These are phyloP conservation scores for Scutellaria baicalensis DNA, from an alignment of 257 asterid genomes.

Conservation along the genomic window DNA sequence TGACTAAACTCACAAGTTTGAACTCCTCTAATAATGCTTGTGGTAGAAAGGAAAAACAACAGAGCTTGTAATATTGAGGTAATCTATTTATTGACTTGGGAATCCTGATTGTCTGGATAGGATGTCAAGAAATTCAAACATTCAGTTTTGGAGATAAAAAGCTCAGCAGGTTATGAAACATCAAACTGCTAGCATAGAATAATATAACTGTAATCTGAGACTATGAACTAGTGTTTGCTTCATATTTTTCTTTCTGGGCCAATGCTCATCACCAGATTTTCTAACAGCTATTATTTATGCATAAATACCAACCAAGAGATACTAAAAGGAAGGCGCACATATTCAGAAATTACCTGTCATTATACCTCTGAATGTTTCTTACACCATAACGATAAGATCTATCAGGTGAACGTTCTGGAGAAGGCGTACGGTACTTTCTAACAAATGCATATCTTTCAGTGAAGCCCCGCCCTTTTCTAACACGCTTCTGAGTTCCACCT, in stretches of 20 bases:
- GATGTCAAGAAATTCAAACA: not conserved
- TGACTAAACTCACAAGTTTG: not conserved
- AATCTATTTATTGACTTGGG: not conserved
- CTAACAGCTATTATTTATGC: not conserved
- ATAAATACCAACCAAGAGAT: not conserved
- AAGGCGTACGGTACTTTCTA: constrained; percentile 93
- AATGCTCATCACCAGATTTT: not conserved
- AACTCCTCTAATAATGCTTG: not conserved
- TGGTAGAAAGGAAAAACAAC: not conserved
- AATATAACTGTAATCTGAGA: not conserved
- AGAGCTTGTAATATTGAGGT: not conserved
- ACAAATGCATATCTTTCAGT: constrained; percentile 76
- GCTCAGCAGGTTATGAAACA: not conserved
- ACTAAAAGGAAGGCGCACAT: not conserved
- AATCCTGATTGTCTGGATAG: not conserved
- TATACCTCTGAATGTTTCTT: constrained; percentile 59
- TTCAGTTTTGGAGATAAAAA: not conserved
- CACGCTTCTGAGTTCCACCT: constrained; percentile 71
- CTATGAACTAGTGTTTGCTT: not conserved
- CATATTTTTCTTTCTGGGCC: not conserved
- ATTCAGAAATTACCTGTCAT: constrained; percentile 49
- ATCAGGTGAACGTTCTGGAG: constrained; percentile 69
- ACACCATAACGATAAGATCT: constrained; percentile 66
- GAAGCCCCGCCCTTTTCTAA: constrained; percentile 96
- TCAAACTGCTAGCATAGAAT: not conserved